phyloP scores from a whole-genome alignment of 192 early-diverging fungal genomes.

The Funneliformis geosporum region DNA sequence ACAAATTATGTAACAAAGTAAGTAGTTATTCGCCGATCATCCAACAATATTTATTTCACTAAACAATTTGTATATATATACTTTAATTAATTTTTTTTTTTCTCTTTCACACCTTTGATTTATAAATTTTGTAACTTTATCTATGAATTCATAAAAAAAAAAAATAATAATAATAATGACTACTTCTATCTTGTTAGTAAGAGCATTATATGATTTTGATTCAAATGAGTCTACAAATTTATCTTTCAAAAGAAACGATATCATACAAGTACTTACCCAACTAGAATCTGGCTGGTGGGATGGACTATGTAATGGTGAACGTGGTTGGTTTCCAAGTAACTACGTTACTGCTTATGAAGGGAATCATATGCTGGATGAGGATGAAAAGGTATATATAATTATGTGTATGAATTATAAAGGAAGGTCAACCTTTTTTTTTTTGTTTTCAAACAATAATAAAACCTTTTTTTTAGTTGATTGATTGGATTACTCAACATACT shows the following conservation, averaged over 20 bases:
- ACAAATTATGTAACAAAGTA: too few species aligned
- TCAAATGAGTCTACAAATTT: conserved; percentile 77
- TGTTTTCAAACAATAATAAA: too few species aligned
- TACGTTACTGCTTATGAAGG: conserved; percentile 45
- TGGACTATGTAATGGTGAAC: conserved; percentile 72
- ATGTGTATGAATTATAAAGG: too few species aligned
- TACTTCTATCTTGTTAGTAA: conserved; percentile 4
- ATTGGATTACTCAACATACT: conserved; percentile 51
- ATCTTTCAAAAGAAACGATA: conserved; percentile 80
- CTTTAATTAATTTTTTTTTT: too few species aligned
- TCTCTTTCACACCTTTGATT: too few species aligned
- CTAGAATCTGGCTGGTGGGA: conserved; percentile 98
- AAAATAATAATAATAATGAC: conserved; percentile 9
- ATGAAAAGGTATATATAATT: conserved; percentile 25
- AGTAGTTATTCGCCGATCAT: too few species aligned
- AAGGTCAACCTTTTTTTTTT: too few species aligned
- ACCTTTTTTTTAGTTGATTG: conserved; percentile 33
- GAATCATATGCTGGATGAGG: not conserved
- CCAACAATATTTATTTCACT: too few species aligned
- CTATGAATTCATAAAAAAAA: too few species aligned
- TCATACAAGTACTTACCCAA: conserved; percentile 87
- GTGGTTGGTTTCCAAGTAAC: conserved; percentile 92
- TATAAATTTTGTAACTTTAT: too few species aligned
- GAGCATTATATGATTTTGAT: conserved; percentile 86
- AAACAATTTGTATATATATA: too few species aligned